A percentile compares a stretch with the other conserved stretches of the same genome.
These are phyloP conservation scores for Saccharum spontaneum DNA, from an alignment of 176 grass and related monocot species.

Conservation along the genomic window DNA sequence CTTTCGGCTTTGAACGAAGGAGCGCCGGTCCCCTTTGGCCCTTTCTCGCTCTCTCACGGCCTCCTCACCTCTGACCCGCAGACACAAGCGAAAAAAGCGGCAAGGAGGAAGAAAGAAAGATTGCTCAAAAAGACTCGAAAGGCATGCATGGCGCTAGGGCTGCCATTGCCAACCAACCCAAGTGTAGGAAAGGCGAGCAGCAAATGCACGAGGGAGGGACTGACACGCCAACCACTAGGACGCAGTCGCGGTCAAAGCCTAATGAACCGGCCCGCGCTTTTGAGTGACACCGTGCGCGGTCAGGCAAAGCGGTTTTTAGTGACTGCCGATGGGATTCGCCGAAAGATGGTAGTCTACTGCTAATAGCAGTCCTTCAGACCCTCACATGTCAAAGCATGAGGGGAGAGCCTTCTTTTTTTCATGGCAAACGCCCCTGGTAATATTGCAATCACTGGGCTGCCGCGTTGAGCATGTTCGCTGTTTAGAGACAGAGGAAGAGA, in stretches of 20 bases:
- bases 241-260: constrained; percentile 36
- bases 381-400: background rate
- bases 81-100: background rate
- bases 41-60: background rate
- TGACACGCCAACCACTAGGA: constrained; percentile 20
- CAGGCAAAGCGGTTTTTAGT: constrained; percentile 35
- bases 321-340: background rate
- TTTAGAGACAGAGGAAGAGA: background rate
- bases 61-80: background rate
- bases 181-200: constrained; percentile 30
- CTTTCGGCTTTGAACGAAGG: constrained; percentile 43
- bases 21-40: background rate
- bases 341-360: background rate
- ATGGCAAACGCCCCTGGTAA: background rate
- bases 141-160: background rate
- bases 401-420: background rate
- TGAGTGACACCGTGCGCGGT: constrained; percentile 16
- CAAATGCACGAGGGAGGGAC: constrained; percentile 36
- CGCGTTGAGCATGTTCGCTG: background rate
- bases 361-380: background rate
- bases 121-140: constrained; percentile 54
- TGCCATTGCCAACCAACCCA: background rate
- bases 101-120: background rate
- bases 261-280: constrained; percentile 37
- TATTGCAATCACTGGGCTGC: background rate